Evolutionary conservation across 306 rosid genomes (phyloP), one percentile per base, ranked within the genome.

Genomic region (Glycine soja): DNA sequence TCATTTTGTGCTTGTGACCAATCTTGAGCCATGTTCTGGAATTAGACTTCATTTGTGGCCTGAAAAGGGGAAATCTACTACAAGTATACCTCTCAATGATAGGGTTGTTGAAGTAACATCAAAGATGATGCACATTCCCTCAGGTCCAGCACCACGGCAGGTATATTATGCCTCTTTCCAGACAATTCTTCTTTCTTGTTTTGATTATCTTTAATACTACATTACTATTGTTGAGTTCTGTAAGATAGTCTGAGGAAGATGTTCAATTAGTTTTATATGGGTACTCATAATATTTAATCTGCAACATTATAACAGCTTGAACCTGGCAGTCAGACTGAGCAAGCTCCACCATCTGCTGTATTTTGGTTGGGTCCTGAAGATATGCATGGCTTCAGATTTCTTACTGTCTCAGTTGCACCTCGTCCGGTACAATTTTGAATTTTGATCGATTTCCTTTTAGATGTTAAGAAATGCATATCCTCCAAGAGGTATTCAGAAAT

Each of bases 261-360:
- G 59, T 51, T 66, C 72, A 73, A 10, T 79, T 74, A 79, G 61
- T 42, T 66, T 69, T 74, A 52, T 78, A 57, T 80, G 76, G 80
- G 81, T 70, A 48, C 80, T 78, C 61, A 79, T 56, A 79, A 81
- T 50, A 81, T 83, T 80, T 50, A 81, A 71, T 78, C 18, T 80
- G 80, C 80, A 56, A 64, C 70, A 45, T 76, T 70, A 73, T 84
- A 79, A 38, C 80, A 96, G 98, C 90, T 91, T 90, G 99, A 93
- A 90, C 98, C 98, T 72, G 99, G 98, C 59, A 92, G 99, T 89
- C 98, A 96, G 86, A 96, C 96, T 8, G 99, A 93, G 90, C 98
- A 96, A 90, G 92, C 99, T 72, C 92, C 99, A 73, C 98, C 98
- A 73, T 90, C 99, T 50, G 88, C 94, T 84, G 87, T 96, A 76